Evolutionary conservation across 2,329 filamentous ascomycete genomes (phyloP).

Genomic region (Colletotrichum sp.): DNA sequence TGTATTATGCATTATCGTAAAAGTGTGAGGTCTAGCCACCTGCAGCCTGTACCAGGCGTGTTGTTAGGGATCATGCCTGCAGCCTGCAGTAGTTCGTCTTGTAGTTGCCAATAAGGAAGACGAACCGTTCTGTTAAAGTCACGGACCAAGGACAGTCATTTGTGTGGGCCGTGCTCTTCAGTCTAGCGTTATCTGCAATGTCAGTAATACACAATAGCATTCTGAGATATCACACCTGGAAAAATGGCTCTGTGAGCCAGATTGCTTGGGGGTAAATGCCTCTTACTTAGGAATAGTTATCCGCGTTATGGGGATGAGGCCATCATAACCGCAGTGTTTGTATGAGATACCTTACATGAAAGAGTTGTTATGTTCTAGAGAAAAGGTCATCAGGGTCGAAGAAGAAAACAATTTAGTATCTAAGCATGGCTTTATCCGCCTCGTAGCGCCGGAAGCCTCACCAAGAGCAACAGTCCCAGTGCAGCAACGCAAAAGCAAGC

Average conservation of each 20-base stretch:
- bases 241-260: neutral
- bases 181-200: neutral
- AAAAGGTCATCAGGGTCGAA: neutral
- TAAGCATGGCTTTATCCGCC: slow-evolving; percentile 30
- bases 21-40: neutral
- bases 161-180: neutral
- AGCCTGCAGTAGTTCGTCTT: neutral
- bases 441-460: slow-evolving; percentile 1
- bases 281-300: neutral
- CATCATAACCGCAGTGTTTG: neutral
- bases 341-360: neutral
- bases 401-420: neutral
- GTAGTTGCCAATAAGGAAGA: neutral
- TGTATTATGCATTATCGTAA: neutral
- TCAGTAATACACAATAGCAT: neutral
- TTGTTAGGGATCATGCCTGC: neutral
- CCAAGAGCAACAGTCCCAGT: slow-evolving; percentile 2
- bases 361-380: neutral
- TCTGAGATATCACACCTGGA: neutral
- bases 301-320: neutral
- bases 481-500: slow-evolving; percentile 18
- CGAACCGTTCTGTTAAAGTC: neutral
- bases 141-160: neutral
- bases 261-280: neutral
- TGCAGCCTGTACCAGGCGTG: neutral